phyloP scores from a whole-genome alignment of 2,329 filamentous ascomycete species.

The Neodidymelliopsis sp. region DNA sequence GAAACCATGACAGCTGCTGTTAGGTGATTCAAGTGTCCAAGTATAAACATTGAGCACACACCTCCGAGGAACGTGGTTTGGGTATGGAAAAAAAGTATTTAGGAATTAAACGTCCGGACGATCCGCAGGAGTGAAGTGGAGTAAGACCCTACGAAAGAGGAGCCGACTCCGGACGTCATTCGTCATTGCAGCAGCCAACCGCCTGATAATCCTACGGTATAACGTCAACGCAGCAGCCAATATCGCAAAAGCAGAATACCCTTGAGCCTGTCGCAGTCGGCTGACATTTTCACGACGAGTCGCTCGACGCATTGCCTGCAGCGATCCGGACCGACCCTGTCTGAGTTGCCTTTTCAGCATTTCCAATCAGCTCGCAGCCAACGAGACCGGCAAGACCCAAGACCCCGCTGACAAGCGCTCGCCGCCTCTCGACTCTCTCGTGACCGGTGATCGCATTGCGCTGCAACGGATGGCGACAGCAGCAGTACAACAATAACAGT shows the following conservation, averaged over 20 bases:
- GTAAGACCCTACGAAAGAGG: slow-evolving; percentile 21
- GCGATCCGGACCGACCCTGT: slow-evolving; percentile 9
- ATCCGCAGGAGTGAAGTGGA: slow-evolving; percentile 6
- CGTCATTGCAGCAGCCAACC: slow-evolving; percentile 25
- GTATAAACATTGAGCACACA: background rate
- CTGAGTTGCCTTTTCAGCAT: slow-evolving; percentile 14
- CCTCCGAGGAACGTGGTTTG: background rate
- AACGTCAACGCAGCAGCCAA: slow-evolving; percentile 13
- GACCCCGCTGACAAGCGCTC: slow-evolving; percentile 41
- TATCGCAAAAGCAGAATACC: slow-evolving; percentile 24
- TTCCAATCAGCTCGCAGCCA: slow-evolving; percentile 37
- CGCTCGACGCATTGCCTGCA: slow-evolving; percentile 6
- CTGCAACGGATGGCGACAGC: slow-evolving; percentile 36
- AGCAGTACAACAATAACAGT: slow-evolving; percentile 26
- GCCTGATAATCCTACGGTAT: slow-evolving; percentile 10
- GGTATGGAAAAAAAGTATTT: slow-evolving; percentile 10
- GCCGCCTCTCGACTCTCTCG: slow-evolving; percentile 24
- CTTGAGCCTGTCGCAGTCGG: slow-evolving; percentile 14
- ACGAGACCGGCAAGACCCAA: slow-evolving; percentile 28
- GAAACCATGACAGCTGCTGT: slow-evolving; percentile 15
- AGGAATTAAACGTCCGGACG: slow-evolving; percentile 10
- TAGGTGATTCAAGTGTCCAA: slow-evolving; percentile 11
- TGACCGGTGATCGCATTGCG: slow-evolving; percentile 8
- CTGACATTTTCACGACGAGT: slow-evolving; percentile 20
- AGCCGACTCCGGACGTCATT: slow-evolving; percentile 28